Conservation (phyloP, 805 yeast genomes). For the Komagataella pseudopastoris region DNA sequence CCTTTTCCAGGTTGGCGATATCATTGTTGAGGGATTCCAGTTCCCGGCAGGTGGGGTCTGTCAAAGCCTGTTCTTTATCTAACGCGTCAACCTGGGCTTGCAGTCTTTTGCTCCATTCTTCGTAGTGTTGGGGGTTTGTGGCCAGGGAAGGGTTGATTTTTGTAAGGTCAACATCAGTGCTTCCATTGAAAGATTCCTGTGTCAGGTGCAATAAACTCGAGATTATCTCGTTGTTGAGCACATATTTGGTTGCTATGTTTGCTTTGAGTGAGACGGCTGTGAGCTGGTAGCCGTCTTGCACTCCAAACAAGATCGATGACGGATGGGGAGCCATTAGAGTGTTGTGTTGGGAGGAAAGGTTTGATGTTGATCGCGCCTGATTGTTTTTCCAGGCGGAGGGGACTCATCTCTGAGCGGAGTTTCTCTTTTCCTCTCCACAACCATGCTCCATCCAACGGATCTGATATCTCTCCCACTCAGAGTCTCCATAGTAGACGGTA, state of each 20-base stretch:
- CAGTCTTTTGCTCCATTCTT: not conserved
- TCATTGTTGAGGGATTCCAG: constrained; percentile 4
- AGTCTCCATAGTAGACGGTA: constrained; percentile 15
- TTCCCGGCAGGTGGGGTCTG: constrained; percentile 3
- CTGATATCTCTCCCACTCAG: constrained; percentile 18
- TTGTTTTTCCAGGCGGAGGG: not conserved
- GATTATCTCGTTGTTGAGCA: constrained; percentile 17
- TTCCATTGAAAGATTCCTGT: constrained; percentile 1
- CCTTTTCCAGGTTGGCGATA: constrained; percentile 9
- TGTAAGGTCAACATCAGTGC: not conserved
- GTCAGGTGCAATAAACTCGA: constrained; percentile 5
- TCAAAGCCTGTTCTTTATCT: not conserved
- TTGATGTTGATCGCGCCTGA: not conserved
- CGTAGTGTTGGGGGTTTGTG: not conserved
- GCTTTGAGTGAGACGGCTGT: constrained; percentile 17
- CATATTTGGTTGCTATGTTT: constrained; percentile 18
- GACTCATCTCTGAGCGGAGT: not conserved
- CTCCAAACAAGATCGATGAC: constrained; percentile 5
- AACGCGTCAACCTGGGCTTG: not conserved
- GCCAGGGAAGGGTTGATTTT: not conserved
- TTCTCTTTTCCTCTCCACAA: not conserved
- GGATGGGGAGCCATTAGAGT: constrained; percentile 1
- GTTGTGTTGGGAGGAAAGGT: not conserved
- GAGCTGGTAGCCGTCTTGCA: constrained; percentile 4
- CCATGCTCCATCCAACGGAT: constrained; percentile 17